These are phyloP conservation scores for Debaryomyces prosopidis DNA, from an alignment of 805 yeast species.

Conservation along the genomic window DNA sequence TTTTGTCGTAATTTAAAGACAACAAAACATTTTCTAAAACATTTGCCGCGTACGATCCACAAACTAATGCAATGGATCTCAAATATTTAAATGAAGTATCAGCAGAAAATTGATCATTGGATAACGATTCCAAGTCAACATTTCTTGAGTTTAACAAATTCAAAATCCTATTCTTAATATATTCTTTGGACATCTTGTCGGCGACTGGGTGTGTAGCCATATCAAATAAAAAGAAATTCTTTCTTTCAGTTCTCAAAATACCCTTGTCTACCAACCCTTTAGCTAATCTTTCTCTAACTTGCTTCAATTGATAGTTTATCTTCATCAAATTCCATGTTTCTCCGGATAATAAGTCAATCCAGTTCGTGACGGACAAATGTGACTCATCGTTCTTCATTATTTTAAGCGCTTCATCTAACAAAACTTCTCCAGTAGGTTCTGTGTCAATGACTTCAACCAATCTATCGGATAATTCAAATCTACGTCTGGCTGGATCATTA, in stretches of 20 bases:
- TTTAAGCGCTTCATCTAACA: conserved; percentile 89
- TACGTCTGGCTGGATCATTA: conserved; percentile 87
- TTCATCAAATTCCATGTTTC: conserved; percentile 98
- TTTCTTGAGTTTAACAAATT: conserved; percentile 72
- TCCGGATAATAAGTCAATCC: conserved; percentile 93
- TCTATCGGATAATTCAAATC: conserved; percentile 86
- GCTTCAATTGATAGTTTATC: conserved; percentile 92
- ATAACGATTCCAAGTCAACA: conserved; percentile 42
- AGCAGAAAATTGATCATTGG: conserved; percentile 64
- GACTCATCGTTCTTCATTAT: conserved; percentile 85
- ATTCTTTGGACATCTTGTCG: conserved; percentile 82
- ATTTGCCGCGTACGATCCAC: conserved; percentile 93
- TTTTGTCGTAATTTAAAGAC: conserved; percentile 75
- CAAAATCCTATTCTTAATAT: conserved; percentile 70
- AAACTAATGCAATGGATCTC: conserved; percentile 78
- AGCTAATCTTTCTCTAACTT: conserved; percentile 93
- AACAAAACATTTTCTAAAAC: conserved; percentile 88
- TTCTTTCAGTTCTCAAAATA: conserved; percentile 90
- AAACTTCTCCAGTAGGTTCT: conserved; percentile 89
- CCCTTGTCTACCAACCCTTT: conserved; percentile 98
- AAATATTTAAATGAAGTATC: conserved; percentile 66
- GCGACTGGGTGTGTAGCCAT: conserved; percentile 99
- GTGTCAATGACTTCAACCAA: conserved; percentile 84
- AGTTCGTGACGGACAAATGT: conserved; percentile 72
- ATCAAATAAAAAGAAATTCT: conserved; percentile 90